A percentile compares a stretch with the other conserved stretches of the same genome.
Evolutionary conservation across 352 stramenopile genomes (phyloP).

Genomic region (Pilasporangium apinafurcum): DNA sequence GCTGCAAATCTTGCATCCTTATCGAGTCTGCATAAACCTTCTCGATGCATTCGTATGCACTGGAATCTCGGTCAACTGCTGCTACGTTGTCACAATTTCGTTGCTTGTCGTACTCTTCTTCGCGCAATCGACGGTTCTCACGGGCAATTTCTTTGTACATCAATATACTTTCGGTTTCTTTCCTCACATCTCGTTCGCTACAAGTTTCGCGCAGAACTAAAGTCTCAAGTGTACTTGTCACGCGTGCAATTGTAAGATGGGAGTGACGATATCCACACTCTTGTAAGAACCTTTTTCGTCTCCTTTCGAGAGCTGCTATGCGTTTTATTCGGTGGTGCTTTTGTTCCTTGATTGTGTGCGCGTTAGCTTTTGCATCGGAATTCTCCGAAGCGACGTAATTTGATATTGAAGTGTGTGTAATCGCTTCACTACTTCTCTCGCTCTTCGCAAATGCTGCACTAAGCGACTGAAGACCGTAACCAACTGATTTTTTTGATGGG

Average conservation of each 20-base stretch:
- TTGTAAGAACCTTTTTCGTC: slow-evolving; percentile 60
- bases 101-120: slow-evolving; percentile 43
- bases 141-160: slow-evolving; percentile 61
- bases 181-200: slow-evolving; percentile 27
- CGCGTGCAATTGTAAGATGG: slow-evolving; percentile 13
- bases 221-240: slow-evolving; percentile 27
- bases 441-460: slow-evolving; percentile 30
- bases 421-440: too few relatives aligned
- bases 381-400: too few relatives aligned
- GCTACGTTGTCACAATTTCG: slow-evolving; percentile 30
- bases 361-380: slow-evolving; percentile 12
- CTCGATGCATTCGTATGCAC: slow-evolving; percentile 41
- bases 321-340: slow-evolving; percentile 39
- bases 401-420: too few relatives aligned
- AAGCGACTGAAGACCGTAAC: slow-evolving; percentile 63
- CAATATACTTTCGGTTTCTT: slow-evolving; percentile 40
- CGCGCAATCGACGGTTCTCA: slow-evolving; percentile 49
- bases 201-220: slow-evolving; percentile 42
- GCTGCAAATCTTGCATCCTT: slow-evolving; percentile 33
- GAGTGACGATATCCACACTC: slow-evolving; percentile 32
- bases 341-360: slow-evolving; percentile 36
- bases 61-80: slow-evolving; percentile 46
- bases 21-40: slow-evolving; percentile 60
- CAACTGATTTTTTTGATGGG: slow-evolving; percentile 37
- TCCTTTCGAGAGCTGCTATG: slow-evolving; percentile 37